Percentiles rank a stretch among this genome's conserved stretches.
Conservation (phyloP, 352 stramenopile genomes). For the Blastocystis sp. region DNA sequence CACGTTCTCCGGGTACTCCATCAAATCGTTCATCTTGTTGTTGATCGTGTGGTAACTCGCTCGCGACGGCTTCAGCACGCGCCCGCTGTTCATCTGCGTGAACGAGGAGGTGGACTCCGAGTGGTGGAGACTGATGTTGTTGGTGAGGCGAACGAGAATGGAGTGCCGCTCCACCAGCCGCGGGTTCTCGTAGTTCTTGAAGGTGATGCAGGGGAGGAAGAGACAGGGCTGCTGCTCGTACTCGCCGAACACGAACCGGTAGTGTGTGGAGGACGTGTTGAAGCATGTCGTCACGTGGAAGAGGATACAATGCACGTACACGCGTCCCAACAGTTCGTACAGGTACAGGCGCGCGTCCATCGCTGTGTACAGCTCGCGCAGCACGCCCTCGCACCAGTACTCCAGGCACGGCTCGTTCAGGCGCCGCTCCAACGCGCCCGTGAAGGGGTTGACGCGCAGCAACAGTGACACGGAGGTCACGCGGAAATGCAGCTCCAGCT, state of each 20-base stretch:
- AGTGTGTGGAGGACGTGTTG: background rate
- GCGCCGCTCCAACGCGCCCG: background rate
- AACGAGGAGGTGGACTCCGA: background rate
- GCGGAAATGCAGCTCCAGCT: conserved; percentile 36
- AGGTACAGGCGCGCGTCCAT: background rate
- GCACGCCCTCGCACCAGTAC: conserved; percentile 7
- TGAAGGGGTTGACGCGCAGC: conserved; percentile 41
- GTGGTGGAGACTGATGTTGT: background rate
- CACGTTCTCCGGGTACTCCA: background rate
- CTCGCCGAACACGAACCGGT: background rate
- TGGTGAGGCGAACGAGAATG: background rate
- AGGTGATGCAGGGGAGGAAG: conserved; percentile 17
- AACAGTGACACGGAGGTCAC: background rate
- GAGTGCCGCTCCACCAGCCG: background rate
- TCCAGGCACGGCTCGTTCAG: background rate
- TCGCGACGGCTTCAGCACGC: background rate
- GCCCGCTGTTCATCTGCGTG: background rate
- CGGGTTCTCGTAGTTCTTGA: background rate
- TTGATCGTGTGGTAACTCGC: conserved; percentile 50
- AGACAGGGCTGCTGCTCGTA: conserved; percentile 16
- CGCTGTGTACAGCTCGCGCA: background rate
- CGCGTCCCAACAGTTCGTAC: background rate
- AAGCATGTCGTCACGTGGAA: background rate
- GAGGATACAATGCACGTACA: conserved; percentile 21
- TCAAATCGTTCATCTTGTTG: conserved; percentile 56